A percentile compares a stretch with the other conserved stretches of the same genome.
Conservation (phyloP, 2,329 filamentous ascomycete genomes). For the Colletotrichum lindemuthianum region DNA sequence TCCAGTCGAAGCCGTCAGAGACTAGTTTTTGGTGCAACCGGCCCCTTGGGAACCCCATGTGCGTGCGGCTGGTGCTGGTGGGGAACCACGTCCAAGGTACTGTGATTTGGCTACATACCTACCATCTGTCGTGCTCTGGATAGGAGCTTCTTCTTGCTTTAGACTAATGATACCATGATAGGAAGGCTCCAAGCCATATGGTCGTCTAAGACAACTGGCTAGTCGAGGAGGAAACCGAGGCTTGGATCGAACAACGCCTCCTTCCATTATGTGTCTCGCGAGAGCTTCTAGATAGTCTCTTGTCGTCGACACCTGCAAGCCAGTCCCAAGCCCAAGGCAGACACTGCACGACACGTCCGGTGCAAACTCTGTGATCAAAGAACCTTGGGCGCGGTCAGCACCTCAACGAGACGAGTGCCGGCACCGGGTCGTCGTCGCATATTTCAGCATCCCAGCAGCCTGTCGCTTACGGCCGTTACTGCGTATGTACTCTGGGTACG, state of each 20-base stretch:
- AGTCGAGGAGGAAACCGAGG: constrained; percentile 9
- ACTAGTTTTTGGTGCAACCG: constrained; percentile 33
- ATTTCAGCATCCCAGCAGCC: constrained; percentile 2
- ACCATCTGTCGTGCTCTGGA: too few relatives aligned
- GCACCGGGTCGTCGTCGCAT: not conserved
- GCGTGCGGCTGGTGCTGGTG: constrained; percentile 6
- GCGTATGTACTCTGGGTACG: too few relatives aligned
- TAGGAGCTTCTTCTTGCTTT: too few relatives aligned
- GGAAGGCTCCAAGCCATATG: constrained; percentile 5
- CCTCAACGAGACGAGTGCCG: not conserved
- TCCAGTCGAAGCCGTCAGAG: constrained; percentile 24
- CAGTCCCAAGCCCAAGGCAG: constrained; percentile 3
- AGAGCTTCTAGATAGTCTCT: not conserved
- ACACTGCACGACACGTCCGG: not conserved
- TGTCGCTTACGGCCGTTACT: constrained; percentile 29
- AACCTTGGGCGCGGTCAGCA: not conserved
- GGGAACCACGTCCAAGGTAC: not conserved
- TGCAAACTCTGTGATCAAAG: not conserved
- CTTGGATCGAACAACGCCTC: constrained; percentile 11
- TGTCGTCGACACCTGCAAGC: constrained; percentile 4
- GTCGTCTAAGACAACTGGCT: constrained; percentile 23
- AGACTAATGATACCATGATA: too few relatives aligned
- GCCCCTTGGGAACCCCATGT: constrained; percentile 26
- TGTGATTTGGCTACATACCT: not conserved
- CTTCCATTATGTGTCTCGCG: constrained; percentile 9